A percentile compares a stretch with the other conserved stretches of the same genome.
These are phyloP conservation scores for Lathyrus sativus DNA, from an alignment of 306 rosid species.

Conservation along the genomic window DNA sequence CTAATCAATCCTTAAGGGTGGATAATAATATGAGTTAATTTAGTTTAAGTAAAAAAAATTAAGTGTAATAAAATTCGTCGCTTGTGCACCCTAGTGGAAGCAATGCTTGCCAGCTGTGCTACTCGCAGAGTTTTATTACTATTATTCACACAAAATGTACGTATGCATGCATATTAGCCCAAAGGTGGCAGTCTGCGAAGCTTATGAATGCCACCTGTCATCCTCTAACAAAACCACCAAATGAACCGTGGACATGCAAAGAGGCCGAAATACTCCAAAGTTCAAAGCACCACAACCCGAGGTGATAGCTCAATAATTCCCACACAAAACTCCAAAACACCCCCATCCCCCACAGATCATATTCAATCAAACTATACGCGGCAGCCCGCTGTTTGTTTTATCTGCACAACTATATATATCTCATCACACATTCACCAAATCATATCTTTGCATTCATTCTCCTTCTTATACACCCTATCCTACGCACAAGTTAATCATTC, in stretches of 20 bases:
- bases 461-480: background rate
- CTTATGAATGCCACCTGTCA: slow-evolving; percentile 18
- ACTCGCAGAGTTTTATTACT: background rate
- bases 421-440: background rate
- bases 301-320: slow-evolving; percentile 33
- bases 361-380: slow-evolving; percentile 9
- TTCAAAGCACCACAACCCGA: slow-evolving; percentile 34
- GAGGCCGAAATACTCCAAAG: background rate
- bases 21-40: too few species aligned
- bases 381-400: background rate
- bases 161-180: background rate
- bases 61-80: too few species aligned
- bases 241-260: background rate
- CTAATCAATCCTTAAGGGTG: too few species aligned
- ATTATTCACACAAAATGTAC: background rate
- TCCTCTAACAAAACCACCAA: slow-evolving; percentile 1
- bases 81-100: too few species aligned
- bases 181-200: slow-evolving; percentile 27
- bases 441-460: background rate
- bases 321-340: background rate
- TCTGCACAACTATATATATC: background rate
- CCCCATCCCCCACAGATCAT: background rate
- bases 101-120: background rate
- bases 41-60: too few species aligned
- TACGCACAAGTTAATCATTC: too few species aligned